A percentile compares a stretch with the other conserved stretches of the same genome.
Conservation (phyloP, 345 rosid genomes). For the Salix caprea region DNA sequence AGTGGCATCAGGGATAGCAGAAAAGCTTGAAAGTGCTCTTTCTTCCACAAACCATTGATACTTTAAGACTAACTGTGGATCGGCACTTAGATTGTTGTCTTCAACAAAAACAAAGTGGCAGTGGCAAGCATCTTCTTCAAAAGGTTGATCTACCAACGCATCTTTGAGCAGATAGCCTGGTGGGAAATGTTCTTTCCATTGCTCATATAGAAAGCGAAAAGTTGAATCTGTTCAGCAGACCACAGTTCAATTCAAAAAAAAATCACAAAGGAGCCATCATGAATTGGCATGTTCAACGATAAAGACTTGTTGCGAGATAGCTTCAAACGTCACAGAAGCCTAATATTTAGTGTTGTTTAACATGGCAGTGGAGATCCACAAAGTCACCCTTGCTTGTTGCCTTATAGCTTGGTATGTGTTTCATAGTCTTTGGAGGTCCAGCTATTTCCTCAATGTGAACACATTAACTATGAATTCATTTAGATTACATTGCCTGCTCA, state of each 20-base stretch:
- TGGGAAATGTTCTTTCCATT: slow-evolving; percentile 78
- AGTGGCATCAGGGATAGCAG: slow-evolving; percentile 67
- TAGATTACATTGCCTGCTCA: not conserved
- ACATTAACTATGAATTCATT: not conserved
- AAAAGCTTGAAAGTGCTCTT: slow-evolving; percentile 64
- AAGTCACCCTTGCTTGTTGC: not conserved
- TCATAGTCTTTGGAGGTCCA: not conserved
- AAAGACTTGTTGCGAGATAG: not conserved
- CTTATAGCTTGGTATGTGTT: not conserved
- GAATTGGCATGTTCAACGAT: not conserved
- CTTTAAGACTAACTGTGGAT: slow-evolving; percentile 52
- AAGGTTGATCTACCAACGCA: slow-evolving; percentile 79
- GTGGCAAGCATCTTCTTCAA: slow-evolving; percentile 82
- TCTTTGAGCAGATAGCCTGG: slow-evolving; percentile 70
- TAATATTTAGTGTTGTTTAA: not conserved
- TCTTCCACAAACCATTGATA: slow-evolving; percentile 88
- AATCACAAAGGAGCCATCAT: not conserved
- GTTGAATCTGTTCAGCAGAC: slow-evolving; percentile 61
- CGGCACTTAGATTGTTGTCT: slow-evolving; percentile 47
- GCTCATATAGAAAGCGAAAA: slow-evolving; percentile 68
- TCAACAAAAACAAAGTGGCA: slow-evolving; percentile 68
- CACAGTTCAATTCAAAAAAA: slow-evolving; percentile 4
- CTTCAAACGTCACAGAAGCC: not conserved
- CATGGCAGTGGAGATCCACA: not conserved
- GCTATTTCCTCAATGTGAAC: not conserved